Percentiles rank a stretch among this genome's conserved stretches.
Conservation (phyloP, 2,329 filamentous ascomycete genomes). For the Colletotrichum sp. region DNA sequence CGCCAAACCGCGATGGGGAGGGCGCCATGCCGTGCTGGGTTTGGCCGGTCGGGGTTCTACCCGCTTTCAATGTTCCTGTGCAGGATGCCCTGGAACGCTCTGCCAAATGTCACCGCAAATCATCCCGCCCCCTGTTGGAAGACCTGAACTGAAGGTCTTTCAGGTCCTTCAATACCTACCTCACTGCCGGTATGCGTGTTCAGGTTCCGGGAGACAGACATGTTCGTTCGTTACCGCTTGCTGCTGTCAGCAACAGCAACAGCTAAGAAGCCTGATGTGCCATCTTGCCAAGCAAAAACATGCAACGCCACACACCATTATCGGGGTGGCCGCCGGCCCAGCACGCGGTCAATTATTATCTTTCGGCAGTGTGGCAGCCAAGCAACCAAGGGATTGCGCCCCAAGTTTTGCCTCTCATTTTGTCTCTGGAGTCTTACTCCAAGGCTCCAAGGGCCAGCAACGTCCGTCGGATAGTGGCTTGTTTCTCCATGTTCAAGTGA, state of each 20-base stretch:
- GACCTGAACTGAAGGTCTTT: not conserved
- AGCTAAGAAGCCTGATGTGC: not conserved
- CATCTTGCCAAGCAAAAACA: not conserved
- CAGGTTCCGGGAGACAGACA: not conserved
- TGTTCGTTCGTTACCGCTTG: not conserved
- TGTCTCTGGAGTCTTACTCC: not conserved
- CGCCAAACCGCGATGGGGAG: not conserved
- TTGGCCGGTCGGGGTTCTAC: conserved; percentile 11
- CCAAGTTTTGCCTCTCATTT: not conserved
- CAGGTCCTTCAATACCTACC: not conserved
- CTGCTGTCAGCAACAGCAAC: not conserved
- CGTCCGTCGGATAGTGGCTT: not conserved
- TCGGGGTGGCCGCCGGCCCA: conserved; percentile 10
- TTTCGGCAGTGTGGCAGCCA: not conserved
- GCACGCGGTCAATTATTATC: not conserved
- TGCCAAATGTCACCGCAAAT: conserved; percentile 4
- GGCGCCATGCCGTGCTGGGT: not conserved
- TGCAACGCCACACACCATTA: not conserved
- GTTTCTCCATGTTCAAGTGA: not conserved
- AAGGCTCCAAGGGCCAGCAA: not conserved
- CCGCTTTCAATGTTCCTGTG: conserved; percentile 15
- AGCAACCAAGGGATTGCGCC: not conserved
- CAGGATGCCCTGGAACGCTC: not conserved
- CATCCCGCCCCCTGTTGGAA: not conserved
- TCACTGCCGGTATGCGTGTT: not conserved